Percentiles rank a stretch among this genome's conserved stretches.
Evolutionary conservation across 345 rosid species (phyloP).

Genomic region (Camelina hispida): DNA sequence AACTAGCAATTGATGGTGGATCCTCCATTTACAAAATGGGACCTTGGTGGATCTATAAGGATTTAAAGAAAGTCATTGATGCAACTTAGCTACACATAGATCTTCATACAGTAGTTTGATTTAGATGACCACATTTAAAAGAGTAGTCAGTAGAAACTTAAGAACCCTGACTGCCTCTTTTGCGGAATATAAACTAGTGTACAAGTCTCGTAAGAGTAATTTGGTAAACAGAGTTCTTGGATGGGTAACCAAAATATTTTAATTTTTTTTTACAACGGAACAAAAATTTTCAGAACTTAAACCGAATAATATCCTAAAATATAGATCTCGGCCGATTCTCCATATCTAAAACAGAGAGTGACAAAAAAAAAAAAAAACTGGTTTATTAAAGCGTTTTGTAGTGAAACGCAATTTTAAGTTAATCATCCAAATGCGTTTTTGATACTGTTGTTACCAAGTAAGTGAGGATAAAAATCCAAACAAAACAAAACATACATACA

Average conservation of each 20-base stretch:
- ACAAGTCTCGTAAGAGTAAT: background rate
- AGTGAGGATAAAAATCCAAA: background rate
- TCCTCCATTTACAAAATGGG: background rate
- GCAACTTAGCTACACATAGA: background rate
- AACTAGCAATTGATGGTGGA: too few relatives aligned
- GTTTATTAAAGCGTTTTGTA: constrained; percentile 1
- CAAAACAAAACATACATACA: background rate
- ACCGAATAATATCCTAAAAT: too few relatives aligned
- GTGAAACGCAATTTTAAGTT: constrained; percentile 5
- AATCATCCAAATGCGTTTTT: constrained; percentile 1
- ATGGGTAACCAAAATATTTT: background rate
- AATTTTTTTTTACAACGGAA: too few relatives aligned
- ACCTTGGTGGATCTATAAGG: background rate
- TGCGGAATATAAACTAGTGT: background rate
- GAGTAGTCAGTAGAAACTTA: too few relatives aligned
- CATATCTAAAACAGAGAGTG: background rate
- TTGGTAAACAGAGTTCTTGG: background rate
- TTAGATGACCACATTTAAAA: too few relatives aligned
- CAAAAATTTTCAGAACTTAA: too few relatives aligned
- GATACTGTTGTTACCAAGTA: background rate
- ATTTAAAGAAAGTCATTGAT: background rate
- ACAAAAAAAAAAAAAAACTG: background rate
- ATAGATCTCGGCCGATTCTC: too few relatives aligned
- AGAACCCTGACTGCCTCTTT: too few relatives aligned
- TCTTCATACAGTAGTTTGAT: background rate